Percentiles rank a stretch among this genome's conserved stretches.
Evolutionary conservation across 2,329 filamentous ascomycete genomes (phyloP).

Genomic region (Paramyrothecium sp.): DNA sequence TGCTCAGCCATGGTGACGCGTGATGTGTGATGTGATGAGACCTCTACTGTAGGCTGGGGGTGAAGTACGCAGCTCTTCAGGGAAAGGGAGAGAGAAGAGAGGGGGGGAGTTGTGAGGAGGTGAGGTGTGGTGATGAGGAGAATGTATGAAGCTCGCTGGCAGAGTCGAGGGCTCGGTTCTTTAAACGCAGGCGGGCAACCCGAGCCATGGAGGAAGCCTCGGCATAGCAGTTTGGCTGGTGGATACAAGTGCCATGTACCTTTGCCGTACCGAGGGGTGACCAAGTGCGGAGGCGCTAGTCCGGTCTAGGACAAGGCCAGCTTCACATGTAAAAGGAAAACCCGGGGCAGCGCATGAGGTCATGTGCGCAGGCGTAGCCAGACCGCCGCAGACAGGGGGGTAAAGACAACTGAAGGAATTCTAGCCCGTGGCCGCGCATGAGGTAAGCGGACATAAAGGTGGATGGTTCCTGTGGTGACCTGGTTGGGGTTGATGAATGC

Average conservation of each 20-base stretch:
- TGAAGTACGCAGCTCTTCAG: constrained; percentile 1
- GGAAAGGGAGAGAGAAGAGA: constrained; percentile 3
- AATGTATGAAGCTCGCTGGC: constrained; percentile 7
- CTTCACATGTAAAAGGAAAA: constrained; percentile 25
- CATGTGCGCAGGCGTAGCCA: constrained; percentile 16
- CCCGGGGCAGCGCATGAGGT: constrained; percentile 16
- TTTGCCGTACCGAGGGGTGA: constrained; percentile 22
- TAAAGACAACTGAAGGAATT: no score
- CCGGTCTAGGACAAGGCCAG: constrained; percentile 12
- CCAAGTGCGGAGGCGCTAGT: constrained; percentile 21
- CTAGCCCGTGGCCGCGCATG: no score
- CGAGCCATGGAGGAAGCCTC: constrained; percentile 21
- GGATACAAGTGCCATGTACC: constrained; percentile 2
- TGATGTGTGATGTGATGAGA: constrained; percentile 9
- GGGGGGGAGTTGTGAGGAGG: background rate
- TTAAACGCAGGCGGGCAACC: constrained; percentile 16
- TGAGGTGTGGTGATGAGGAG: constrained; percentile 10
- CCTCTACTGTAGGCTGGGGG: background rate
- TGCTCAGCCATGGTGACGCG: constrained; percentile 57
- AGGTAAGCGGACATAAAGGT: no score
- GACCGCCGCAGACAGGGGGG: background rate
- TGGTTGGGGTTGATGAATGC: no score
- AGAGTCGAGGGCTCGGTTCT: constrained; percentile 14
- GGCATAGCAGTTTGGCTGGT: constrained; percentile 19
- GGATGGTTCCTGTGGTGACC: no score